These are phyloP conservation scores for Populus tomentosa DNA, from an alignment of 441 rosid genomes.

Conservation along the genomic window DNA sequence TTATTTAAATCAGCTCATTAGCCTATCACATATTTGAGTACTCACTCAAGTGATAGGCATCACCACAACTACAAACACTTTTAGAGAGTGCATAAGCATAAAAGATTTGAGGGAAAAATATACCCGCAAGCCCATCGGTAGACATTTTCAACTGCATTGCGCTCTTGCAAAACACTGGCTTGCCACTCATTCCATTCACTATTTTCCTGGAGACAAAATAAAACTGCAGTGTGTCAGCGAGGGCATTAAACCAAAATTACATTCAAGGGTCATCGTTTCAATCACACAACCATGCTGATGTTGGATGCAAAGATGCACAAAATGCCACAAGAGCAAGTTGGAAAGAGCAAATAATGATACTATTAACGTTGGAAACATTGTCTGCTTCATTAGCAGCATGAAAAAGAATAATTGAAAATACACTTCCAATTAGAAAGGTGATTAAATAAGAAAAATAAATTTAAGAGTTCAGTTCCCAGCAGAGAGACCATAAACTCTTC, in stretches of 20 bases:
- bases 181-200: constrained; percentile 90
- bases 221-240: constrained; percentile 12
- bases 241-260: not conserved
- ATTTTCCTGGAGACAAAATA: constrained; percentile 51
- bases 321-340: not conserved
- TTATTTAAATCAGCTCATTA: not conserved
- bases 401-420: not conserved
- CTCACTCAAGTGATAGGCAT: not conserved
- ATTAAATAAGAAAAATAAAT: not conserved
- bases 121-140: constrained; percentile 98
- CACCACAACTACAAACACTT: not conserved
- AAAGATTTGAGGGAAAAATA: constrained; percentile 12
- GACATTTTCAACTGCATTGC: constrained; percentile 88
- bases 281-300: not conserved
- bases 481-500: not conserved
- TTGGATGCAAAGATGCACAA: not conserved
- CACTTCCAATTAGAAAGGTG: not conserved
- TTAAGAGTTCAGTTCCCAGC: not conserved
- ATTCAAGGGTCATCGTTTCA: not conserved
- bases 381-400: not conserved
- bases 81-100: constrained; percentile 6
- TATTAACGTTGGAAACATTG: not conserved
- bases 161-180: constrained; percentile 63
- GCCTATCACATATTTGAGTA: not conserved
- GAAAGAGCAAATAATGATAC: not conserved